Conservation (phyloP, 768 basidiomycete genomes). For the Termitomyces sp. region DNA sequence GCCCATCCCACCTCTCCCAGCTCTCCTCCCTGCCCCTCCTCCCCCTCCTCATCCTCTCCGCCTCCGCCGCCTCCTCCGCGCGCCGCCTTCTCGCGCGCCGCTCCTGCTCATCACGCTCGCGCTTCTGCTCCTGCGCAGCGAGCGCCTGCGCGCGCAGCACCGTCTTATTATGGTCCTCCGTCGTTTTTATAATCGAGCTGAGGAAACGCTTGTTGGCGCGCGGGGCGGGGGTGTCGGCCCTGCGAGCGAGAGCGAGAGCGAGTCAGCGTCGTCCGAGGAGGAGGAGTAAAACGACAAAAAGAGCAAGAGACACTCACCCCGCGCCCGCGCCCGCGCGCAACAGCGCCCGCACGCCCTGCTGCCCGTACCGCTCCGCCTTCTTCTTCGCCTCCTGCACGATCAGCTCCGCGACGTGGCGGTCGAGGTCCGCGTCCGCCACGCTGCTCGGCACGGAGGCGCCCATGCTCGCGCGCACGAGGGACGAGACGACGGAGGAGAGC, state of each 20-base stretch:
- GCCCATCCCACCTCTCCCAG: constrained; percentile 55
- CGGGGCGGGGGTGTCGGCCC: constrained; percentile 69
- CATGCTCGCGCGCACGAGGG: constrained; percentile 75
- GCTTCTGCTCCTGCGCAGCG: constrained; percentile 72
- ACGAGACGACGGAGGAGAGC: constrained; percentile 81
- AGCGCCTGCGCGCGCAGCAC: constrained; percentile 69
- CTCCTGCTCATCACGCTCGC: constrained; percentile 63
- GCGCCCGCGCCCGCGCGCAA: constrained; percentile 48
- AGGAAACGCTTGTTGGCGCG: constrained; percentile 82
- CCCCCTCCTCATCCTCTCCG: constrained; percentile 48
- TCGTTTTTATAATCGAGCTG: constrained; percentile 83
- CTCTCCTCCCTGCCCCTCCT: constrained; percentile 26
- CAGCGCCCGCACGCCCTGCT: constrained; percentile 78
- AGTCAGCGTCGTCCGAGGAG: no score
- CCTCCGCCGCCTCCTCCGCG: constrained; percentile 74
- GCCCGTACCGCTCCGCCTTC: constrained; percentile 77
- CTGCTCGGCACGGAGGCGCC: constrained; percentile 55
- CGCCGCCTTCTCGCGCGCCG: constrained; percentile 56
- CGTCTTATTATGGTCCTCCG: constrained; percentile 93
- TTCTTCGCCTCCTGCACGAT: constrained; percentile 91
- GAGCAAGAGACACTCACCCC: constrained; percentile 28
- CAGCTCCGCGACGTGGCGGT: constrained; percentile 87
- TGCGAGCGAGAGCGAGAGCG: constrained; percentile 25
- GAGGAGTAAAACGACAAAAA: neutral
- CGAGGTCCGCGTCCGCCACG: constrained; percentile 82